Conservation (phyloP, 2,329 filamentous ascomycete species). For the Niveomyces coronatus region DNA sequence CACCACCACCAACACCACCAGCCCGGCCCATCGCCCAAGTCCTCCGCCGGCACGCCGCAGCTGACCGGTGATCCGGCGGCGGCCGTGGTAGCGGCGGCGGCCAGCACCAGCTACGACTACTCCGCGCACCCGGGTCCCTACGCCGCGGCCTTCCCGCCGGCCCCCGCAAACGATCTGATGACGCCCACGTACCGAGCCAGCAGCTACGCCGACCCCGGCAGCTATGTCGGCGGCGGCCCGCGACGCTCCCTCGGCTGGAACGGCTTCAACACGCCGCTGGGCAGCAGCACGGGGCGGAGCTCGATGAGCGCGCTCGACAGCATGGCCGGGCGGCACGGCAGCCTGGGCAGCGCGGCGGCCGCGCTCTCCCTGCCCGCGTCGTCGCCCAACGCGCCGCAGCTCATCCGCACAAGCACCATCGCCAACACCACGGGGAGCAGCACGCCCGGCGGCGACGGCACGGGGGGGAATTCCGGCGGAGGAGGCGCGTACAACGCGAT, state of each 20-base stretch:
- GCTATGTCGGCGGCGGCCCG: no score
- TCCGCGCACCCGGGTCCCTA: slow-evolving; percentile 32
- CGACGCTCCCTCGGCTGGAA: slow-evolving; percentile 31
- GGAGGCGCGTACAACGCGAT: slow-evolving; percentile 61
- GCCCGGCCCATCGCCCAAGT: slow-evolving; percentile 31
- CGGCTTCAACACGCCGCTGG: slow-evolving; percentile 31
- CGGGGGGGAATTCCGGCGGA: no score
- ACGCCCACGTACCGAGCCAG: slow-evolving; percentile 43
- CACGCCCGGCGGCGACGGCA: no score
- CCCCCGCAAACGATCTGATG: slow-evolving; percentile 42
- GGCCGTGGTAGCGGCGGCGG: slow-evolving; percentile 27
- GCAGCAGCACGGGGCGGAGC: slow-evolving; percentile 31
- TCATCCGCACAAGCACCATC: slow-evolving; percentile 48
- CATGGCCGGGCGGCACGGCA: slow-evolving; percentile 34
- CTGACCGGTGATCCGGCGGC: no score
- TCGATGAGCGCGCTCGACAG: slow-evolving; percentile 30
- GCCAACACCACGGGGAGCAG: slow-evolving; percentile 28
- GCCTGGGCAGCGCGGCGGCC: no score
- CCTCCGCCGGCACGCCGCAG: slow-evolving; percentile 27
- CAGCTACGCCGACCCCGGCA: slow-evolving; percentile 39
- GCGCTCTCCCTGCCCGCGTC: slow-evolving; percentile 36
- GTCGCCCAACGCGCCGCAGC: slow-evolving; percentile 31
- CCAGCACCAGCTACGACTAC: slow-evolving; percentile 37
- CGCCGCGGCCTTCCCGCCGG: slow-evolving; percentile 28
- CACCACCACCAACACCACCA: no score